Evolutionary conservation across 2,329 filamentous ascomycete species (phyloP).

Genomic region (Paraconiothyrium sp.): DNA sequence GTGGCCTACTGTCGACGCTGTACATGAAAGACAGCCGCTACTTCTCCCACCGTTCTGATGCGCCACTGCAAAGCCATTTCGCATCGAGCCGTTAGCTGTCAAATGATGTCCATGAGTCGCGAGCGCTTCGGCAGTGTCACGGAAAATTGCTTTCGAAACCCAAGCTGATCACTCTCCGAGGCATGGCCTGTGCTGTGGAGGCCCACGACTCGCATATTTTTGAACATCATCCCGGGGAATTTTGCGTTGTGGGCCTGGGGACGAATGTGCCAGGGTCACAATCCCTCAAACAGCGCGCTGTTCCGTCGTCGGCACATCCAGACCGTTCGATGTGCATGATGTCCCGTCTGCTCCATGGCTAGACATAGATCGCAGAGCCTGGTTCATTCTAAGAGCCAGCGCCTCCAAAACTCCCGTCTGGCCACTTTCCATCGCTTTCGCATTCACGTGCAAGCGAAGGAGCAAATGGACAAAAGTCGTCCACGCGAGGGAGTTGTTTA

Average conservation of each 20-base stretch:
- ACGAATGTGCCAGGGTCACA: not conserved
- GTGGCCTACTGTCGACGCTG: too few species aligned
- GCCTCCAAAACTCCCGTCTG: not conserved
- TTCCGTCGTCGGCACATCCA: not conserved
- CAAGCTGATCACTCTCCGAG: not conserved
- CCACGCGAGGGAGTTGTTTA: not conserved
- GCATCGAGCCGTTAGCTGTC: not conserved
- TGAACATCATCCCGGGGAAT: not conserved
- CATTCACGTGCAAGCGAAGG: not conserved
- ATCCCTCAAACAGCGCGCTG: not conserved
- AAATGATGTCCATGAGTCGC: not conserved
- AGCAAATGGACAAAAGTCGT: not conserved
- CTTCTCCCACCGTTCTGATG: not conserved
- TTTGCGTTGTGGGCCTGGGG: not conserved
- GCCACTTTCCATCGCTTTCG: not conserved
- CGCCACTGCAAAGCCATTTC: not conserved
- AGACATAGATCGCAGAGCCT: too few species aligned
- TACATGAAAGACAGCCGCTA: too few species aligned
- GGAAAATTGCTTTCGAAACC: not conserved
- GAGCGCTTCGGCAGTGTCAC: not conserved
- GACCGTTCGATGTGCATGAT: not conserved
- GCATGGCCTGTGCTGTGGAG: not conserved
- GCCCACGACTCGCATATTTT: not conserved
- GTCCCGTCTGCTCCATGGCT: not conserved
- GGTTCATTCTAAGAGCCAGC: too few species aligned